Base-by-base conservation (phyloP, 768 basidiomycete genomes). In the Galerina sulciceps region DNA sequence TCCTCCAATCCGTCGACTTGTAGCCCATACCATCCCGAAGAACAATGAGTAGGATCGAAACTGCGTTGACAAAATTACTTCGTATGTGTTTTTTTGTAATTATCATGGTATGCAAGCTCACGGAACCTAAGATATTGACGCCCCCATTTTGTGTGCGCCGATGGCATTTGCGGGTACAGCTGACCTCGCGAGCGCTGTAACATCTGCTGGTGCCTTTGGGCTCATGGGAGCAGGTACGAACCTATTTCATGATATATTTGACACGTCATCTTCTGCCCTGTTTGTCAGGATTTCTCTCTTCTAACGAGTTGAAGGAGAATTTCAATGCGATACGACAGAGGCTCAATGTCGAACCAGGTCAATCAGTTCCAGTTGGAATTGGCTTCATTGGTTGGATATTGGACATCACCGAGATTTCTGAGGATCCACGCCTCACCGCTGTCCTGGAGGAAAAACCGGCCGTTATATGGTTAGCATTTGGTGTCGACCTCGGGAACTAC, bases 391-490 rank as follows among this genome's bases (percentile, higher is more conserved):
- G 55, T 4, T 57, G 55, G 55, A 57, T 57, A n/a, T 41, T 57
- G 22, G 55, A 57, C n/a, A 57, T 57, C 47, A 51, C 49, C 17
- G 49, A 51, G n/a, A 18, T 48, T 1, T 37, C 48, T 5, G 47
- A 48, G n/a, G 55, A 43, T 34, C 48, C 48, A 6, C 55, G 55
- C 34, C 23, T 57, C 11, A 40, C 49, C 13, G 48, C 40, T 9
- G 41, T 57, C 22, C 34, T 57, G n/a, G 55, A 57, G 14, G 55
- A 57, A 31, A 50, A 49, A 2, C 81, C 86, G 3, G 71, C 69
- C 1, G 82, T 84, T 0, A 69, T 90, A 43, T 90, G 87, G 86
- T 75, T 90, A 37, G 79, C 85, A 0, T 89, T 88, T 61, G 86
- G 87, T 1, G 63, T 67, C 4, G 71, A 84, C 63, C 67, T 86